phyloP scores from a whole-genome alignment of 2,329 filamentous ascomycete genomes.

The Exophiala dermatitidis region DNA sequence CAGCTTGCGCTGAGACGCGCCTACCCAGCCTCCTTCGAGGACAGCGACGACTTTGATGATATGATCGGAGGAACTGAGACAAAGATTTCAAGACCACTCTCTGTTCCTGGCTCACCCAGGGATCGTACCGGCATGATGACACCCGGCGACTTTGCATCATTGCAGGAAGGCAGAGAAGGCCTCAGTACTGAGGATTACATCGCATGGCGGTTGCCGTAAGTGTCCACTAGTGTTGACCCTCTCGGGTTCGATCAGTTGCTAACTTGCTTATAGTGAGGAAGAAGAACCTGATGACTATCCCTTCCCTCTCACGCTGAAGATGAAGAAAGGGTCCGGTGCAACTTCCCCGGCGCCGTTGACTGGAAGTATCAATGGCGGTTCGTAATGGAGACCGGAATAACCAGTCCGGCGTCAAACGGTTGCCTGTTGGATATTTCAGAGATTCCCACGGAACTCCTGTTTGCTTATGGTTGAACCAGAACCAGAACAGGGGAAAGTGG shows the following conservation, averaged over 20 bases:
- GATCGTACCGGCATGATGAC: conserved; percentile 98
- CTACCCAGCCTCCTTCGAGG: conserved; percentile 77
- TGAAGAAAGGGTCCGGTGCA: conserved; percentile 36
- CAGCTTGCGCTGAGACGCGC: conserved; percentile 86
- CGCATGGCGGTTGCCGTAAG: conserved; percentile 95
- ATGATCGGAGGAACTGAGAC: conserved; percentile 88
- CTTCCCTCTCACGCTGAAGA: conserved; percentile 60
- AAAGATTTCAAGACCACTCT: conserved; percentile 92
- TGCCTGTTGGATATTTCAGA: too few relatives aligned
- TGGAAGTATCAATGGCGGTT: conserved; percentile 20
- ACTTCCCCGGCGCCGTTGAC: conserved; percentile 28
- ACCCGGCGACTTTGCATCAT: conserved; percentile 89
- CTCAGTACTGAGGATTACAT: conserved; percentile 96
- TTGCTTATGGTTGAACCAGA: too few relatives aligned
- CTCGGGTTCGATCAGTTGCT: not conserved
- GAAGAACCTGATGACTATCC: conserved; percentile 78
- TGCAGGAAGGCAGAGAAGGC: conserved; percentile 90
- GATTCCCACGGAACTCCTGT: too few relatives aligned
- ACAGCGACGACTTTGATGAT: conserved; percentile 71
- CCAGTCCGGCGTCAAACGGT: too few relatives aligned
- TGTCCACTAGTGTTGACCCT: conserved; percentile 30
- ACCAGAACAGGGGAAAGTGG: not conserved
- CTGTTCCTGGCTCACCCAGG: conserved; percentile 84
- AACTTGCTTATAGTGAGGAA: conserved; percentile 59
- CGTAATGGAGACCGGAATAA: not conserved